Evolutionary conservation across 768 basidiomycete genomes (phyloP).

Genomic region (Megacollybia marginata): DNA sequence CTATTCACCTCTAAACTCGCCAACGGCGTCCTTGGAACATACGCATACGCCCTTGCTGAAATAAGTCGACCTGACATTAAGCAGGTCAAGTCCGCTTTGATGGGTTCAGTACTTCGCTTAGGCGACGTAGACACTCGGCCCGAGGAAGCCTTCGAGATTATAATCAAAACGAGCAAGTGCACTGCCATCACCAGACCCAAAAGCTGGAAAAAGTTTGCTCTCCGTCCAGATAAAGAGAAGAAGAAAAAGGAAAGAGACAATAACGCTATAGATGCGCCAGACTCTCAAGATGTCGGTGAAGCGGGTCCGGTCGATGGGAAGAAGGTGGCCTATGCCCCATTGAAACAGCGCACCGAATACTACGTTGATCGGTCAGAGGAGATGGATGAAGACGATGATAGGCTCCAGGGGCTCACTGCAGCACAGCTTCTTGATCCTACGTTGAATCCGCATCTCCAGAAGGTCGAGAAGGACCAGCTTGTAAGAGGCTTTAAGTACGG

Average conservation of each 20-base stretch:
- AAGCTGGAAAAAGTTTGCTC: constrained; percentile 70
- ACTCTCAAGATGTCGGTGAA: too few species aligned
- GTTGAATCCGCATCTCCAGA: constrained; percentile 33
- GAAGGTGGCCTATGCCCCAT: constrained; percentile 29
- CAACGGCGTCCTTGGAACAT: constrained; percentile 54
- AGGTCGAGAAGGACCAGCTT: constrained; percentile 73
- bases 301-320: constrained; percentile 16
- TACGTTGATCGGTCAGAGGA: constrained; percentile 22
- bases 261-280: constrained; percentile 11
- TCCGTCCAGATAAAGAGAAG: constrained; percentile 28
- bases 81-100: constrained; percentile 56
- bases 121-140: constrained; percentile 64
- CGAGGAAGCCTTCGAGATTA: constrained; percentile 70
- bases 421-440: constrained; percentile 22
- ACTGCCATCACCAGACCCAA: constrained; percentile 66
- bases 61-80: constrained; percentile 58
- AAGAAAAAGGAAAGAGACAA: constrained; percentile 20
- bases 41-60: constrained; percentile 57
- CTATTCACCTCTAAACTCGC: constrained; percentile 33
- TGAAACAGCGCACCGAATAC: constrained; percentile 21
- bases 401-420: constrained; percentile 28
- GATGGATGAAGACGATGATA: constrained; percentile 30
- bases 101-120: constrained; percentile 62
- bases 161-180: constrained; percentile 72
- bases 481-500: constrained; percentile 86